These are phyloP conservation scores for Aspergillus kassunensis DNA, from an alignment of 495 filamentous ascomycete species.

Conservation along the genomic window DNA sequence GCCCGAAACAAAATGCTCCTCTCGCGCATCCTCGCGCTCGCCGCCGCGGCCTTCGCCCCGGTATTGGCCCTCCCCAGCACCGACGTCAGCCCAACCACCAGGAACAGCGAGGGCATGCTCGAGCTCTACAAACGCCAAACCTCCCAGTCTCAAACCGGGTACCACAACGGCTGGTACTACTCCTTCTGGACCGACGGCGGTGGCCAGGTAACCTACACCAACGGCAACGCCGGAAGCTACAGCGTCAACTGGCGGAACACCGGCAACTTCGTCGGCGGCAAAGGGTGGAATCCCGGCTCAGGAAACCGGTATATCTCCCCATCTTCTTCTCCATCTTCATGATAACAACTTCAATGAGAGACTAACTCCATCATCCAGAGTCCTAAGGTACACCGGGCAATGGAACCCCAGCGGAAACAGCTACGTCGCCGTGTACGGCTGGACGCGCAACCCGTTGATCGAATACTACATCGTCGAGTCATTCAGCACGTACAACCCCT, in stretches of 20 bases:
- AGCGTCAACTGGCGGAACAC: too few species aligned
- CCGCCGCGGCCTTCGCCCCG: too few species aligned
- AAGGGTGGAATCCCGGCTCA: conserved; percentile 51
- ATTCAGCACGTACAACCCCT: conserved; percentile 54
- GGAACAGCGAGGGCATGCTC: too few species aligned
- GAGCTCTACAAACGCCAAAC: too few species aligned
- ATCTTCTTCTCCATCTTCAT: neutral
- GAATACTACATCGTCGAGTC: conserved; percentile 65
- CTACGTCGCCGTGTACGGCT: conserved; percentile 61
- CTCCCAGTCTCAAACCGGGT: conserved; percentile 36
- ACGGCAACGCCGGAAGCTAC: conserved; percentile 30
- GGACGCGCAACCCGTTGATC: conserved; percentile 57
- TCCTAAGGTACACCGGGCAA: conserved; percentile 50
- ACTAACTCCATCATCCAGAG: conserved; percentile 23
- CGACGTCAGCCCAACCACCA: too few species aligned
- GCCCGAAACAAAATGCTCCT: too few species aligned
- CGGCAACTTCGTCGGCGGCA: conserved; percentile 48
- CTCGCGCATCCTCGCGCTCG: too few species aligned
- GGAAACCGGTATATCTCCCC: conserved; percentile 40
- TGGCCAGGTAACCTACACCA: conserved; percentile 52
- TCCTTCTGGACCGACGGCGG: conserved; percentile 60
- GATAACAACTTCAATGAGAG: too few species aligned
- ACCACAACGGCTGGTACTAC: conserved; percentile 57
- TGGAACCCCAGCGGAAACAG: conserved; percentile 56
- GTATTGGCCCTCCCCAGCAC: too few species aligned